Base-by-base conservation (phyloP, 2,329 filamentous ascomycete species). In the Cladosporium sp. region DNA sequence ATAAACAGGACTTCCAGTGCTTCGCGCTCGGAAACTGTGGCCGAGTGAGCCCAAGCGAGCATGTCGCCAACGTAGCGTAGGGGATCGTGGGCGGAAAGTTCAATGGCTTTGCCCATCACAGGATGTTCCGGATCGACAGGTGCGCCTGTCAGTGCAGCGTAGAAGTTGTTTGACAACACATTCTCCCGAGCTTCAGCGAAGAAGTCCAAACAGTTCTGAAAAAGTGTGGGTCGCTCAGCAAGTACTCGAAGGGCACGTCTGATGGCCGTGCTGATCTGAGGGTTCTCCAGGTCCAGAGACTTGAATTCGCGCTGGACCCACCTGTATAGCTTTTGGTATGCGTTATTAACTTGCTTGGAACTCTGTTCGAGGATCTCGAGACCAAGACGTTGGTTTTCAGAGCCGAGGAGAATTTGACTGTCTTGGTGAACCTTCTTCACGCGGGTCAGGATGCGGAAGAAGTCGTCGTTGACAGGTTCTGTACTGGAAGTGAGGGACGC, bases 301-400 rank as follows among this genome's bases (percentile, higher is more conserved):
- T 92, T 96, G 76, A 99, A 95, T 67, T 97, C 92, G 60, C 89
- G 87, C 71, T 97, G 92, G 19, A 96, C 87, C 93, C 93, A 99
- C 67, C 90, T 87, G 74, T 96, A 97, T 2, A 99, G 82, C 71
- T 97, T 99, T 71, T 99, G 93, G 67, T 94, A 99, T 5, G 90
- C 93, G 15, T 87, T 82, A 68, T 96, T 94, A 51, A 99, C 82
- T 62, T 90, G 86, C 60, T 90, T 91, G 0, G 92, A 92, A 58
- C 88, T 93, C 72, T 93, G 86, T 63, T 97, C 93, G 82, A 97
- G 92, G 51, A 97, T 84, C 67, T 97, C 92, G 3, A 95, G 79
- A 0, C 93, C 94, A 0, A 97, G 77, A 8, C 87, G 87, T 74
- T 97, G 92, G 66, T 92, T 90, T 72, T 97, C 92, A 30, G 92